Evolutionary conservation across 2,329 filamentous ascomycete species (phyloP), one percentile per base, ranked within the genome.

Genomic region (Pyricularia pennisetigena): DNA sequence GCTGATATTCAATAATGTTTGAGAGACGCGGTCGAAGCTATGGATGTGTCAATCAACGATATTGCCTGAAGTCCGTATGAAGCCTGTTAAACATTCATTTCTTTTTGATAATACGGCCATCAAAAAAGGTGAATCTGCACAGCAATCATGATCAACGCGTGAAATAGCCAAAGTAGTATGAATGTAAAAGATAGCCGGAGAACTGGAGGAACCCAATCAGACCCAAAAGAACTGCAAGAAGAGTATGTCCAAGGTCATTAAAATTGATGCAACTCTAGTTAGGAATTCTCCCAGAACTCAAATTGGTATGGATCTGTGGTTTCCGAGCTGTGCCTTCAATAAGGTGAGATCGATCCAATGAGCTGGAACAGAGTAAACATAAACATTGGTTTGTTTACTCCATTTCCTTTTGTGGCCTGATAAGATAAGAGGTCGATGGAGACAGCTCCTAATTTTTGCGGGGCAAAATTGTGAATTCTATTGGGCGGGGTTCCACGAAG

Each of bases 351-450:
- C n/a, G n/a, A 49, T 20, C 32, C 41, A n/a, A 49, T 49, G 41
- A 49, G 20, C 16, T 49, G 41, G 41, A 49, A 5, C 20, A 5
- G 41, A 16, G 16, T 12, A 24, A 61, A 61, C 57, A 61, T 26
- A 61, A 61, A 61, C 57, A 61, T 26, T 29, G 64, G 64, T 66
- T 66, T 66, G 64, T 66, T 66, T 66, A 66, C 64, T 49, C n/a
- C 23, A 66, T 66, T 66, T 66, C 64, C 64, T 57, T 12, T 66
- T 66, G 4, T 3, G 64, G 64, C n/a, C 64, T 66, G 64, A 66
- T 66, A 66, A 66, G 64, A 66, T 66, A 66, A 16, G n/a, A n/a
- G 8, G n/a, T 12, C 9, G 10, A n/a, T 61, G 57, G 57, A 61
- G n/a, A 12, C n/a, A 26, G n/a, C n/a, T 10, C 57, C 24, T 26